Percentiles rank a stretch among this genome's conserved stretches.
Conservation (phyloP, 2,329 filamentous ascomycete species). For the Fusarium sp. region DNA sequence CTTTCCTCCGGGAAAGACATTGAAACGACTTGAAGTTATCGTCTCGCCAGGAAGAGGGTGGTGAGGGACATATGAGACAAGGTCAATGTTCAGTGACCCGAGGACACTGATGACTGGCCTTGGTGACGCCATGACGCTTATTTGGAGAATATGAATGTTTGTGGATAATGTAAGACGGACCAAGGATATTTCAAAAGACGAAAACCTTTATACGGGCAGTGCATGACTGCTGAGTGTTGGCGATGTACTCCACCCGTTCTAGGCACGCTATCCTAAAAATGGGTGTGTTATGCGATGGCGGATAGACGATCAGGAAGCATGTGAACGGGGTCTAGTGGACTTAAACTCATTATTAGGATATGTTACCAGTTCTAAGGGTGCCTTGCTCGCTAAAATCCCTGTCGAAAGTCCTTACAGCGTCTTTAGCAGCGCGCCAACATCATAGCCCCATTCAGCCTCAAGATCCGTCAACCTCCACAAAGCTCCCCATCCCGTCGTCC, state of each 20-base stretch:
- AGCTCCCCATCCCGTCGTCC: slow-evolving; percentile 61
- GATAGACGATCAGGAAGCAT: background rate
- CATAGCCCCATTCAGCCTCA: slow-evolving; percentile 53
- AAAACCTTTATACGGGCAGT: slow-evolving; percentile 2
- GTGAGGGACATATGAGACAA: slow-evolving; percentile 89
- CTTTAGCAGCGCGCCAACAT: slow-evolving; percentile 31
- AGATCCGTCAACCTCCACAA: slow-evolving; percentile 62
- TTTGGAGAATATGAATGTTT: background rate
- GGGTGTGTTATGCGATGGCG: slow-evolving; percentile 21
- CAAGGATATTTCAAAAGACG: too few relatives aligned
- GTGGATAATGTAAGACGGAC: background rate
- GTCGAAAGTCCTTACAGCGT: background rate
- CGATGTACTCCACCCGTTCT: background rate
- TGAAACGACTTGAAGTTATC: slow-evolving; percentile 80
- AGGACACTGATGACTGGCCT: slow-evolving; percentile 76
- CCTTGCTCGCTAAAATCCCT: background rate
- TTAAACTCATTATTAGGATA: background rate
- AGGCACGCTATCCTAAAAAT: slow-evolving; percentile 12
- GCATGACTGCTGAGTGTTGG: background rate
- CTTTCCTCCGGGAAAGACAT: slow-evolving; percentile 88
- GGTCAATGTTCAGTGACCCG: slow-evolving; percentile 93
- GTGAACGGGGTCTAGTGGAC: background rate
- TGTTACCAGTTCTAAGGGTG: background rate
- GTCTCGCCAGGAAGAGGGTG: slow-evolving; percentile 89
- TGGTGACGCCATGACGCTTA: background rate